These are phyloP conservation scores for Coccinonectria pachysandricola DNA, from an alignment of 2,329 filamentous ascomycete species.

Conservation along the genomic window DNA sequence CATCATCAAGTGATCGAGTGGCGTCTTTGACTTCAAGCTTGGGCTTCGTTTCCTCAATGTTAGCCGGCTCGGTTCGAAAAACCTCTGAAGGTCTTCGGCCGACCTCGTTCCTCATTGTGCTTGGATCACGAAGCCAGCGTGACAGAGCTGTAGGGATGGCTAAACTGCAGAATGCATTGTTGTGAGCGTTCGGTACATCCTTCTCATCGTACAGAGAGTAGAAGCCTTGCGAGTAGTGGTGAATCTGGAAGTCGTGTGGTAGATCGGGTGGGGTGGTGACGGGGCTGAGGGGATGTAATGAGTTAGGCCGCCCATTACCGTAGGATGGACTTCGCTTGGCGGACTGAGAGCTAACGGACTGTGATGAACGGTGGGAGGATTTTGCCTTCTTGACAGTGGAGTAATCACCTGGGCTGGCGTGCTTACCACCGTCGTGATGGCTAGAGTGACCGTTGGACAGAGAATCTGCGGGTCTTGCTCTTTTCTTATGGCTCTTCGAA, in stretches of 20 bases:
- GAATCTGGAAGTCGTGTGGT: slow-evolving; percentile 51
- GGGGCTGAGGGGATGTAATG: slow-evolving; percentile 58
- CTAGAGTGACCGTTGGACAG: slow-evolving; percentile 57
- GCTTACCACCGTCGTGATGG: slow-evolving; percentile 45
- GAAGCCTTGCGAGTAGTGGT: slow-evolving; percentile 67
- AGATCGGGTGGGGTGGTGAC: slow-evolving; percentile 63
- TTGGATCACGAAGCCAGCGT: slow-evolving; percentile 66
- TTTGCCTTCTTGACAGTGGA: slow-evolving; percentile 67
- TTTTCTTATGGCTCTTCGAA: slow-evolving; percentile 82
- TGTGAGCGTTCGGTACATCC: slow-evolving; percentile 49
- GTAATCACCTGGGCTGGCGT: slow-evolving; percentile 33
- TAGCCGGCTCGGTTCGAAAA: slow-evolving; percentile 45
- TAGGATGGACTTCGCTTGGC: slow-evolving; percentile 55
- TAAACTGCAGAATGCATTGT: slow-evolving; percentile 71
- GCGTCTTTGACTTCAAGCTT: slow-evolving; percentile 41
- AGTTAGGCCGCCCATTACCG: slow-evolving; percentile 50
- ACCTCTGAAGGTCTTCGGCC: slow-evolving; percentile 57
- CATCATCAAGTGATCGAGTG: slow-evolving; percentile 23
- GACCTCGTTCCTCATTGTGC: slow-evolving; percentile 56
- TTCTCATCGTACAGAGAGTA: slow-evolving; percentile 60
- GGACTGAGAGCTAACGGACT: slow-evolving; percentile 62
- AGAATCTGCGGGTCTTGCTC: slow-evolving; percentile 59
- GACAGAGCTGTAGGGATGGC: slow-evolving; percentile 65
- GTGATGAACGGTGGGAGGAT: slow-evolving; percentile 66
- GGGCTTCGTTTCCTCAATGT: slow-evolving; percentile 32